Percentiles rank a stretch among this genome's conserved stretches.
These are phyloP conservation scores for Smithsoniella earleae DNA, from an alignment of 163 green algal species.

Conservation along the genomic window DNA sequence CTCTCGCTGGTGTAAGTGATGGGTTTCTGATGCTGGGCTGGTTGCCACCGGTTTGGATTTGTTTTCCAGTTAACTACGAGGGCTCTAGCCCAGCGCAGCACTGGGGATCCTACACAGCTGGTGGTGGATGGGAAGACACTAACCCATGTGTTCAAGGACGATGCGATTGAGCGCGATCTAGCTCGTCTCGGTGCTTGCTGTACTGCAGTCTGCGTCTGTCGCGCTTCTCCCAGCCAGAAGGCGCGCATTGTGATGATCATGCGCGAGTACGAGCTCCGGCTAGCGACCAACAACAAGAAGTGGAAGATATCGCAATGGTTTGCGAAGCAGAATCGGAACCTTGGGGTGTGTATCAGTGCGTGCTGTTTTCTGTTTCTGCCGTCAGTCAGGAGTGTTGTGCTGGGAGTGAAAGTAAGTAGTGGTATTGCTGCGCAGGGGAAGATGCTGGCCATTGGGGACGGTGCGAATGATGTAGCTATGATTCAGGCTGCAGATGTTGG, in stretches of 20 bases:
- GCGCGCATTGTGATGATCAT: constrained; percentile 68
- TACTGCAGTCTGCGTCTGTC: constrained; percentile 60
- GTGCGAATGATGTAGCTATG: constrained; percentile 91
- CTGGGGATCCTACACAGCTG: background rate
- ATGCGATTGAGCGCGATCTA: constrained; percentile 38
- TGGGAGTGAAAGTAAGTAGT: background rate
- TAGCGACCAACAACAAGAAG: too few species aligned
- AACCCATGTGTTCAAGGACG: constrained; percentile 49
- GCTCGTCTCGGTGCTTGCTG: constrained; percentile 51
- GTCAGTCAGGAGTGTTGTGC: background rate
- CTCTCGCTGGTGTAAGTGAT: constrained; percentile 26
- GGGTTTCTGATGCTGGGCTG: too few species aligned
- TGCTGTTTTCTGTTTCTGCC: background rate
- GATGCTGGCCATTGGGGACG: constrained; percentile 72
- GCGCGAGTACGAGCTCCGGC: constrained; percentile 33
- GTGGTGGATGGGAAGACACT: constrained; percentile 35
- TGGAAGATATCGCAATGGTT: too few species aligned
- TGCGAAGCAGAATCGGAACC: constrained; percentile 23
- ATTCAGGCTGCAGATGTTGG: constrained; percentile 80
- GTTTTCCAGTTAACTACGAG: constrained; percentile 9
- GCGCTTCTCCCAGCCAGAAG: constrained; percentile 74
- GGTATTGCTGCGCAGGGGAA: constrained; percentile 30
- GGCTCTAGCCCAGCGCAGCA: background rate
- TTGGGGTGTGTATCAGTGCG: background rate
- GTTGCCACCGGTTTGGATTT: too few species aligned